A percentile compares a stretch with the other conserved stretches of the same genome.
Conservation (phyloP, 1,284 basidiomycete species). For the Gymnopus androsaceus region DNA sequence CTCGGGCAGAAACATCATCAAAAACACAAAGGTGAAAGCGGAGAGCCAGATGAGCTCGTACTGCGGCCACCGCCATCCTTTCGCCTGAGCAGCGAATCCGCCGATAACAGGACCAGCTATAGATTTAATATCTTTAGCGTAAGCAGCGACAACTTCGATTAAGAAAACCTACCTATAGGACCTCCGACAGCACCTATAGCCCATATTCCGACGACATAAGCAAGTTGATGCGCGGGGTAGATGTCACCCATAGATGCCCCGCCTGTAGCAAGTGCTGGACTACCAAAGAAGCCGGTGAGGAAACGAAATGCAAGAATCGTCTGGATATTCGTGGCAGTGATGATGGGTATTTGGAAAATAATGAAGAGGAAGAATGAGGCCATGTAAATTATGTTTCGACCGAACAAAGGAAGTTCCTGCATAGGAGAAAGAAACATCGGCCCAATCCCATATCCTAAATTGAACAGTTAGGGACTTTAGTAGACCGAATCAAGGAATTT, state of each 20-base stretch:
- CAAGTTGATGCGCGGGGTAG: constrained; percentile 39
- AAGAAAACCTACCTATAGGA: too few relatives aligned
- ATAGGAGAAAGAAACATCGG: constrained; percentile 55
- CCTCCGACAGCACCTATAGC: constrained; percentile 57
- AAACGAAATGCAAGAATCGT: constrained; percentile 65
- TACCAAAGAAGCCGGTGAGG: constrained; percentile 57
- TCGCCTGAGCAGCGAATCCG: constrained; percentile 38
- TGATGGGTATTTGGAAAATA: constrained; percentile 57
- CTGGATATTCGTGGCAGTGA: constrained; percentile 55
- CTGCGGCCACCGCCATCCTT: constrained; percentile 54
- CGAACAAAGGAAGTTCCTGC: constrained; percentile 46
- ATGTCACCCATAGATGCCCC: constrained; percentile 28
- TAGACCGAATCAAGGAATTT: constrained; percentile 28
- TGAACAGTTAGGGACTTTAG: neutral
- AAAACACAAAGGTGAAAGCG: constrained; percentile 43
- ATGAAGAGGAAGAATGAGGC: constrained; percentile 55
- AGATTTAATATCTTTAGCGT: too few relatives aligned
- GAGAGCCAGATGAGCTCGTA: constrained; percentile 58
- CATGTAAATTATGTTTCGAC: constrained; percentile 53
- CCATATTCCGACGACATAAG: constrained; percentile 60
- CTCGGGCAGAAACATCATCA: constrained; percentile 10
- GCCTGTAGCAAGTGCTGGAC: constrained; percentile 37
- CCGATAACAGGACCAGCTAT: constrained; percentile 51
- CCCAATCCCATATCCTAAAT: constrained; percentile 22
- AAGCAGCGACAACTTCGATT: too few relatives aligned